Evolutionary conservation across 768 basidiomycete genomes (phyloP).

Genomic region (Lactarius akahatsu): DNA sequence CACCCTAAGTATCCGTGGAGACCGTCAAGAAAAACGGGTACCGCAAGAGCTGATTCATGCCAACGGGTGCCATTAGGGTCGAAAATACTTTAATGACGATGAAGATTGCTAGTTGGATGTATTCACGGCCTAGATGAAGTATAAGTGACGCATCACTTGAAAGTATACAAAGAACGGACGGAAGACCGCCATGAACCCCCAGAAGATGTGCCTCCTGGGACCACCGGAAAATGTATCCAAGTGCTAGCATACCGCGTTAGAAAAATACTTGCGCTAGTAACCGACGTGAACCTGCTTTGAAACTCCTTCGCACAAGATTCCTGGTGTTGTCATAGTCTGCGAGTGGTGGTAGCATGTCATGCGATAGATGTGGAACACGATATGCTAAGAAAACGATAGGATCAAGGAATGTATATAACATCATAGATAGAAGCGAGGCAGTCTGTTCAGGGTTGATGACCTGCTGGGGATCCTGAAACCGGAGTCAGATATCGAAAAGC

Average conservation of each 20-base stretch:
- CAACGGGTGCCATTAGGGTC: conserved; percentile 34
- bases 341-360: background rate
- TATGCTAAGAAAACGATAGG: too few species aligned
- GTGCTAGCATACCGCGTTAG: conserved; percentile 29
- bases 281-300: conserved; percentile 33
- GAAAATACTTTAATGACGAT: conserved; percentile 22
- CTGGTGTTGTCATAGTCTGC: conserved; percentile 47
- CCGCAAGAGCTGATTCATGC: conserved; percentile 37
- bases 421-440: too few species aligned
- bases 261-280: background rate
- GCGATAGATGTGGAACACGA: too few species aligned
- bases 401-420: too few species aligned
- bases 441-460: too few species aligned
- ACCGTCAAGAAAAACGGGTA: conserved; percentile 22
- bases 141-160: background rate
- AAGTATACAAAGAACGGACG: conserved; percentile 12
- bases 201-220: conserved; percentile 32
- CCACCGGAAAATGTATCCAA: conserved; percentile 23
- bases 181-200: conserved; percentile 32
- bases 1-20: background rate
- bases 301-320: conserved; percentile 37
- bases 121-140: conserved; percentile 23
- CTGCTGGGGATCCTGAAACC: too few species aligned
- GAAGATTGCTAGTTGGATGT: conserved; percentile 15
- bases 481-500: too few species aligned